Evolutionary conservation across 805 yeast genomes (phyloP).

Genomic region (Yarrowia phangngaensis): DNA sequence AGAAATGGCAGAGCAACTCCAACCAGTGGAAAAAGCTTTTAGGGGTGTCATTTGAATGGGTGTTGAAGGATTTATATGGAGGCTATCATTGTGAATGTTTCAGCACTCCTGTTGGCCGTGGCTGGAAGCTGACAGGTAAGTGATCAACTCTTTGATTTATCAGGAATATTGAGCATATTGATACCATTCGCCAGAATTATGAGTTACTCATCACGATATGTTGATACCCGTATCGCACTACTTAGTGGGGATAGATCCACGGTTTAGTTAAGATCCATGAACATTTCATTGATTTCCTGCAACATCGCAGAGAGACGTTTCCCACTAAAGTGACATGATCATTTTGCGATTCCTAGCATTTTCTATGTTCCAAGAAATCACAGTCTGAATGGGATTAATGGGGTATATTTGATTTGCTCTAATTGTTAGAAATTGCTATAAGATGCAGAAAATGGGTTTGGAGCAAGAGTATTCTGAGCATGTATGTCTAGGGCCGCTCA

Average conservation of each 20-base stretch:
- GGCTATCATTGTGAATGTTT: conserved; percentile 55
- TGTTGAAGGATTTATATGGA: conserved; percentile 53
- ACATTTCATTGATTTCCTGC: background rate
- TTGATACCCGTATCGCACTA: background rate
- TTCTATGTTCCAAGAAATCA: too few relatives aligned
- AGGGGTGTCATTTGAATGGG: conserved; percentile 53
- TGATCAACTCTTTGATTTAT: conserved; percentile 3
- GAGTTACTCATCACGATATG: background rate
- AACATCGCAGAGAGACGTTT: background rate
- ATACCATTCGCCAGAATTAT: too few relatives aligned
- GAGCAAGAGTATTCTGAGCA: too few relatives aligned
- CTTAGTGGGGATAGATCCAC: background rate
- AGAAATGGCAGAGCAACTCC: conserved; percentile 36
- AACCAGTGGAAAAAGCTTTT: conserved; percentile 46
- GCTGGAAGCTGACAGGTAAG: conserved; percentile 53
- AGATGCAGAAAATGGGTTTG: too few relatives aligned
- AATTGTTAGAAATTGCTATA: too few relatives aligned
- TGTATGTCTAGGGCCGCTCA: too few relatives aligned
- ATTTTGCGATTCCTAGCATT: too few relatives aligned
- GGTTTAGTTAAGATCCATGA: background rate
- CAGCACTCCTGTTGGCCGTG: conserved; percentile 56
- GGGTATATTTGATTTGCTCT: too few relatives aligned
- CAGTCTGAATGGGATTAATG: too few relatives aligned
- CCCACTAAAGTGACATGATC: too few relatives aligned
- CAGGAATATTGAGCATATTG: too few relatives aligned